phyloP scores from a whole-genome alignment of 345 rosid species.

The Acer negundo region DNA sequence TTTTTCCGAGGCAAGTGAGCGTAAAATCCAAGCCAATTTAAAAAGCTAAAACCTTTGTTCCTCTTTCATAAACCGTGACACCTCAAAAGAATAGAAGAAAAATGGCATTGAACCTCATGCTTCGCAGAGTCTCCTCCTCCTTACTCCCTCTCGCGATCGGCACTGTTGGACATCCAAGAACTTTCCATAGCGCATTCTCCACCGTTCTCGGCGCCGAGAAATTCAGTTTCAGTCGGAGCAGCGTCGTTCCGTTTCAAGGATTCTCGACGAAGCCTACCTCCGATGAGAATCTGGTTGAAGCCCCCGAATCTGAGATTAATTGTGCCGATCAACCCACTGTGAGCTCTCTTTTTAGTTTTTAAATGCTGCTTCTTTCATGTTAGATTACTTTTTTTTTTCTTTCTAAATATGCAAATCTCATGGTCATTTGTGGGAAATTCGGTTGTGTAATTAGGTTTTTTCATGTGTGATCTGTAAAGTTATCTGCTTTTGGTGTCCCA shows the following conservation, averaged over 20 bases:
- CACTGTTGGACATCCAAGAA: conserved; percentile 34
- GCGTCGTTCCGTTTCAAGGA: conserved; percentile 15
- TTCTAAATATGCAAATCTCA: neutral
- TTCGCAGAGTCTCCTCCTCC: conserved; percentile 51
- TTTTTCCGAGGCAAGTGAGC: no score
- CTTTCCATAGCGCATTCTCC: conserved; percentile 25
- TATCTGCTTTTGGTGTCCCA: neutral
- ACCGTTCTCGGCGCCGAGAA: conserved; percentile 21
- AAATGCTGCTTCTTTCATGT: neutral
- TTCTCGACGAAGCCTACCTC: conserved; percentile 37
- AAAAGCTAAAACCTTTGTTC: no score
- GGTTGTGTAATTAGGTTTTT: neutral
- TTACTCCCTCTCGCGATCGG: conserved; percentile 40
- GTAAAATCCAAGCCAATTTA: no score
- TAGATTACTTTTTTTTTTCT: neutral
- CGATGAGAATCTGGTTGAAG: conserved; percentile 43
- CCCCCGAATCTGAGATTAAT: conserved; percentile 51
- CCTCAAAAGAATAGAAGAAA: neutral
- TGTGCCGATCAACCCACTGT: conserved; percentile 34
- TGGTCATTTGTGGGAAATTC: neutral
- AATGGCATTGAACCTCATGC: conserved; percentile 35
- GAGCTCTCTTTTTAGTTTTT: neutral
- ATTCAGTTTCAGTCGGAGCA: conserved; percentile 19
- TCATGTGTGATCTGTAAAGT: neutral
- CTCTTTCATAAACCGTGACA: conserved; percentile 20